A percentile compares a stretch with the other conserved stretches of the same genome.
Evolutionary conservation across 176 grass and related monocot genomes (phyloP).

Genomic region (Avena eriantha): DNA sequence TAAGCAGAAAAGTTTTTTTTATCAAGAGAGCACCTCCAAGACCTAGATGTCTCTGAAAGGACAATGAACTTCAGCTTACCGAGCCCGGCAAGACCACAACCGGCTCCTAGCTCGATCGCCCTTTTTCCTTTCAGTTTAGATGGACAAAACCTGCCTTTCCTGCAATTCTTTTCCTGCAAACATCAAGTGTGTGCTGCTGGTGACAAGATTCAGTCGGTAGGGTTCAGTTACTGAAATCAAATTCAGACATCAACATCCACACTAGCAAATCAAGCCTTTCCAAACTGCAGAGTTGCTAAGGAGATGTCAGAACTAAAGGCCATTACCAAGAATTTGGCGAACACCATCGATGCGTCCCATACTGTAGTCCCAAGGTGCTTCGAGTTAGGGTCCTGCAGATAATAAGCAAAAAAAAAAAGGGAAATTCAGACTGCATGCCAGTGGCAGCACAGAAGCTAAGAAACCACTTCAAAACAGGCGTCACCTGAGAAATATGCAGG

Average conservation of each 20-base stretch:
- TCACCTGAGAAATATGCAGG: slow-evolving; percentile 77
- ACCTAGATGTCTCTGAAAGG: neutral
- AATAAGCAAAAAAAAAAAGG: neutral
- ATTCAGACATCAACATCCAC: neutral
- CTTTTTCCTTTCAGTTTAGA: slow-evolving; percentile 90
- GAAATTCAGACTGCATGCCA: slow-evolving; percentile 13
- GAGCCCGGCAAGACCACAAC: slow-evolving; percentile 90
- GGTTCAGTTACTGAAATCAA: neutral
- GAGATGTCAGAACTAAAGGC: neutral
- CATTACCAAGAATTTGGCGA: slow-evolving; percentile 90
- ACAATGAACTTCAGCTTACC: slow-evolving; percentile 46
- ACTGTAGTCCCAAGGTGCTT: slow-evolving; percentile 93
- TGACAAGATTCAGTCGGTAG: neutral
- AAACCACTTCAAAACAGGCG: neutral
- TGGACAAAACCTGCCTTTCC: slow-evolving; percentile 88
- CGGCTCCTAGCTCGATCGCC: slow-evolving; percentile 88
- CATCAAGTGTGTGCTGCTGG: neutral
- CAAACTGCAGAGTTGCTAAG: neutral
- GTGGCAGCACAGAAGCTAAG: neutral
- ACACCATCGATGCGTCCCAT: slow-evolving; percentile 98
- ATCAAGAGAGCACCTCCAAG: neutral
- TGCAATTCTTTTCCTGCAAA: slow-evolving; percentile 87
- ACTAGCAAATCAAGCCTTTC: slow-evolving; percentile 22
- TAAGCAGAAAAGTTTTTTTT: neutral
- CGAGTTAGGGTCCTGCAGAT: slow-evolving; percentile 85